phyloP scores from a whole-genome alignment of 2,329 filamentous ascomycete species.

The Epichloe bromicola region DNA sequence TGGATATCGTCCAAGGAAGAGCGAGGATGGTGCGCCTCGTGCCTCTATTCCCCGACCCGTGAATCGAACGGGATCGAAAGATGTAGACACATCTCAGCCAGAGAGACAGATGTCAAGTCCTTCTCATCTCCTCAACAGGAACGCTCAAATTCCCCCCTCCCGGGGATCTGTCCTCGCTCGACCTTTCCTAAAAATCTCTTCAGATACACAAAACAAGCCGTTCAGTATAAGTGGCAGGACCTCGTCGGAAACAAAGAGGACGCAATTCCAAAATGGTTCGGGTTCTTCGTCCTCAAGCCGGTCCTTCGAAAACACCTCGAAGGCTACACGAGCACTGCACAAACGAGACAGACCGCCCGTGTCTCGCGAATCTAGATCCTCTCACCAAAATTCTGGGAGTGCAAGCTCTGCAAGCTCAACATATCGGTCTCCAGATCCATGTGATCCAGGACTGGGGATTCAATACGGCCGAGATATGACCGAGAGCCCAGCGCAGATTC shows the following conservation, averaged over 20 bases:
- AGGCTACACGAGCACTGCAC: not conserved
- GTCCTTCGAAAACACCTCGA: conserved; percentile 26
- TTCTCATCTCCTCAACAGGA: conserved; percentile 11
- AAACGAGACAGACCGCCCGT: not conserved
- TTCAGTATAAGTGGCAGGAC: conserved; percentile 24
- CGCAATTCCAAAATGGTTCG: conserved; percentile 19
- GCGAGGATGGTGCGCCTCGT: conserved; percentile 11
- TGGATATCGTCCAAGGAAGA: conserved; percentile 17
- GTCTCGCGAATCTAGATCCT: conserved; percentile 26
- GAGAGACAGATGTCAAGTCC: conserved; percentile 9
- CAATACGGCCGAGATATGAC: conserved; percentile 29
- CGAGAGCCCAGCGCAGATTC: conserved; percentile 31
- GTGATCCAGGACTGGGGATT: conserved; percentile 21
- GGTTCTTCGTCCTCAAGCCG: conserved; percentile 21
- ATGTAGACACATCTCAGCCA: conserved; percentile 9
- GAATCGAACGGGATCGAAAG: conserved; percentile 12
- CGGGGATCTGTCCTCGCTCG: conserved; percentile 15
- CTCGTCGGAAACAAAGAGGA: conserved; percentile 18
- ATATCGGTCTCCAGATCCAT: conserved; percentile 23
- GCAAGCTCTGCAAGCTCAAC: conserved; percentile 24
- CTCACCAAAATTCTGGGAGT: conserved; percentile 23
- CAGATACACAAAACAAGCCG: conserved; percentile 28
- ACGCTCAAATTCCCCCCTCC: conserved; percentile 11
- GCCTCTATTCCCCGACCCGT: conserved; percentile 13
- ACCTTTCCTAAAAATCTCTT: conserved; percentile 9